Evolutionary conservation across 2,329 filamentous ascomycete genomes (phyloP).

Genomic region (Didymellaceae sp.): DNA sequence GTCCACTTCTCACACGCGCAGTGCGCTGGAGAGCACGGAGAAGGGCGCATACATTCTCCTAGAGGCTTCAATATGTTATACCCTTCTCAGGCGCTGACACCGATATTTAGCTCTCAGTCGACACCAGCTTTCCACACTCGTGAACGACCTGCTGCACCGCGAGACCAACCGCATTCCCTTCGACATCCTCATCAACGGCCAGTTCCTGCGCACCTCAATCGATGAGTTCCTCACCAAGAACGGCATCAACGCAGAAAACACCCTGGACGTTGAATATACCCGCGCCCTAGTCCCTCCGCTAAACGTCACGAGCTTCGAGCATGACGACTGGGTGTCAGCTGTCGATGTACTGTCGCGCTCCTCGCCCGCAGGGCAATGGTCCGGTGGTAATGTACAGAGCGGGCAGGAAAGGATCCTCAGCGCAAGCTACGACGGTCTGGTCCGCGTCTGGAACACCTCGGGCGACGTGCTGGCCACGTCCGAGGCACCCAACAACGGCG

Average conservation of each 20-base stretch:
- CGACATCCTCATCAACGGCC: conserved; percentile 95
- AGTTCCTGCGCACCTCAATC: conserved; percentile 85
- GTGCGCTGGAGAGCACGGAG: not conserved
- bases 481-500: conserved; percentile 67
- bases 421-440: conserved; percentile 88
- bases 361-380: conserved; percentile 67
- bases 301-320: conserved; percentile 90
- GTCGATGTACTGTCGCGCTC: conserved; percentile 79
- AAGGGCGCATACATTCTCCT: too few species aligned
- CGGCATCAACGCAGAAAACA: conserved; percentile 87
- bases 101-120: conserved; percentile 35
- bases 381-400: conserved; percentile 54
- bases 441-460: conserved; percentile 86
- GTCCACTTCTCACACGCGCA: conserved; percentile 9
- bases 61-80: not conserved
- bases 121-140: conserved; percentile 63
- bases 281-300: conserved; percentile 87
- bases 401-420: conserved; percentile 80
- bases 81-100: conserved; percentile 25
- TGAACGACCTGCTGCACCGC: conserved; percentile 65
- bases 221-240: conserved; percentile 88
- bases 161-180: conserved; percentile 74
- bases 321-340: conserved; percentile 94
- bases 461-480: conserved; percentile 85
- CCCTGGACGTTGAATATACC: conserved; percentile 89